Base-by-base conservation (phyloP, 2,329 filamentous ascomycete species). In the Trichophyton mentagrophytes region DNA sequence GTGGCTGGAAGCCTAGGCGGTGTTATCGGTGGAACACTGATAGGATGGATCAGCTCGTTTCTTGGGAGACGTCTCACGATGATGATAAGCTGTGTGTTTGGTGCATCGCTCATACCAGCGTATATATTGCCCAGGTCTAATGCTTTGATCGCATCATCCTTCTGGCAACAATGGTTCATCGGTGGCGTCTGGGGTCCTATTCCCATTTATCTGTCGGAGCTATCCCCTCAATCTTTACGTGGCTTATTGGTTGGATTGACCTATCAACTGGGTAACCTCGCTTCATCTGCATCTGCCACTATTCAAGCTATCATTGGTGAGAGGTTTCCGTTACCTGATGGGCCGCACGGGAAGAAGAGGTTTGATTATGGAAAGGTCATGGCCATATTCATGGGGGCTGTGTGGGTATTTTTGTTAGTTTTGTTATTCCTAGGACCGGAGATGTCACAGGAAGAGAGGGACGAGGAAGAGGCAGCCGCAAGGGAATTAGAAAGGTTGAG, bases 351-450 rank as follows among this genome's bases (percentile, higher is more conserved):
- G 0, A 71, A 74, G 36, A 71, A 74, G 55, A 77, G 86, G 2
- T 89, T 86, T 71, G 76, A 89, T 62, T 95, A 95, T 66, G 89
- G 89, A 44, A 85, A 85, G 66, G 89, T 95, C 8, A 92, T 95
- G 65, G 89, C 86, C 69, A 93, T 95, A 69, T 95, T 96, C 74
- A 90, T 96, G 87, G 90, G 80, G 0, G 90, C 86, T 66, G 89
- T 95, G 0, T 95, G 78, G 66, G 81, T 75, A 1, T 85, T 85
- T 69, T 75, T 80, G 3, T 83, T 85, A 62, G 7, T 85, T 2
- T 61, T 76, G 59, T 76, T 74, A 25, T 69, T 77, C 27, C 64
- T 78, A 3, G 79, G 79, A 1, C 79, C 79, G 0, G 79, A 81
- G 68, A 75, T 55, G 51, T 55, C 51, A 9, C 51, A 55, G 51